phyloP scores from a whole-genome alignment of 192 early-diverging fungal genomes.

The Polychytrium aggregatum region DNA sequence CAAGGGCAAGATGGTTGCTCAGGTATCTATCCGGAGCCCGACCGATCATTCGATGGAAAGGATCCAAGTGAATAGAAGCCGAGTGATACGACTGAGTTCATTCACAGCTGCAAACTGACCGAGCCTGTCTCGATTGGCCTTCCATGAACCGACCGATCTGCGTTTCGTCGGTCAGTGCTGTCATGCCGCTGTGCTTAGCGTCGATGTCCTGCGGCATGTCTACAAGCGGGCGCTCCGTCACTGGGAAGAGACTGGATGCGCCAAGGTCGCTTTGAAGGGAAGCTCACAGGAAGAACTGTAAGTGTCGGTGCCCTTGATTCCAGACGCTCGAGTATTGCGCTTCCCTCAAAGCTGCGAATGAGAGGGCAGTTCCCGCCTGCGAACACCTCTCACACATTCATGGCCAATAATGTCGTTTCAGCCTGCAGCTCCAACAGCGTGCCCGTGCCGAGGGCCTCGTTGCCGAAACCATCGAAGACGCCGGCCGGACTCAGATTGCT shows the following conservation, averaged over 20 bases:
- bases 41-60: too few species aligned
- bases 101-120: too few species aligned
- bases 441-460: constrained; percentile 50
- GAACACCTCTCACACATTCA: too few species aligned
- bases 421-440: constrained; percentile 49
- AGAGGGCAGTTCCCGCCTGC: too few species aligned
- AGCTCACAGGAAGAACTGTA: constrained; percentile 67
- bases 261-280: constrained; percentile 78
- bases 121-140: too few species aligned
- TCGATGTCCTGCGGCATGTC: constrained; percentile 22
- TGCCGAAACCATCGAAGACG: constrained; percentile 74
- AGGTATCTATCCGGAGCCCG: constrained; percentile 26
- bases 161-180: too few species aligned
- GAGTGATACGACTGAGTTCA: too few species aligned
- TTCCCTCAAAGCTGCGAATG: not conserved
- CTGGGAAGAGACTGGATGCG: constrained; percentile 75
- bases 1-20: constrained; percentile 90
- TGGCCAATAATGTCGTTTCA: too few species aligned
- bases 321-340: not conserved
- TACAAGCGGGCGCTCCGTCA: constrained; percentile 14
- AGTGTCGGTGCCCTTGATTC: constrained; percentile 7
- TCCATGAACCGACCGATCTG: too few species aligned
- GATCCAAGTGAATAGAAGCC: too few species aligned
- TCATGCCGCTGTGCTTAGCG: constrained; percentile 72
- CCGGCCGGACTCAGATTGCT: constrained; percentile 85